Evolutionary conservation across 352 stramenopile species (phyloP).

Genomic region (Pythium angustatum): DNA sequence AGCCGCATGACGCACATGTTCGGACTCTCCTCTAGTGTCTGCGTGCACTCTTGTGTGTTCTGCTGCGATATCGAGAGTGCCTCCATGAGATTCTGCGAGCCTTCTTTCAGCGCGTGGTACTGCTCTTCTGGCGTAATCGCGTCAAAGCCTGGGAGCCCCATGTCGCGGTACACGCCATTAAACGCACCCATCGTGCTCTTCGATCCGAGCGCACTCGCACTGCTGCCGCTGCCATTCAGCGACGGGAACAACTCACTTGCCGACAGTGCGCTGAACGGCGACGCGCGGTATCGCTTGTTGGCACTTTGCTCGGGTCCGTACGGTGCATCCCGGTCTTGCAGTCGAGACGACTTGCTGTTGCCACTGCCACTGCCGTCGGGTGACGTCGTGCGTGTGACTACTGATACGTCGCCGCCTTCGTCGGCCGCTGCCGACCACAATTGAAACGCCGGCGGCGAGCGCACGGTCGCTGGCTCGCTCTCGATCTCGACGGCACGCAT

Average conservation of each 20-base stretch:
- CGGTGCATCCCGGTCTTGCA: conserved; percentile 21
- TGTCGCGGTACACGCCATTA: conserved; percentile 8
- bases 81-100: conserved; percentile 69
- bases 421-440: conserved; percentile 15
- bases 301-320: conserved; percentile 18
- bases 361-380: background rate
- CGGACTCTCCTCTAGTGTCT: conserved; percentile 65
- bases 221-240: background rate
- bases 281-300: conserved; percentile 25
- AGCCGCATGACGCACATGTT: conserved; percentile 60
- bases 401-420: conserved; percentile 9
- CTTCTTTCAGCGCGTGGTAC: conserved; percentile 41
- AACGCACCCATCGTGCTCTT: background rate
- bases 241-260: conserved; percentile 21
- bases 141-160: conserved; percentile 14
- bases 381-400: conserved; percentile 23
- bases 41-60: conserved; percentile 75
- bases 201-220: background rate
- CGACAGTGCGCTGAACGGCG: conserved; percentile 15
- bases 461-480: background rate
- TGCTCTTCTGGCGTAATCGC: conserved; percentile 33
- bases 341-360: conserved; percentile 15
- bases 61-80: conserved; percentile 72
- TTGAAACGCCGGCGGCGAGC: conserved; percentile 13
- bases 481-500: conserved; percentile 5